These are phyloP conservation scores for Diaporthe sp. DNA, from an alignment of 2,329 filamentous ascomycete genomes.

Conservation along the genomic window DNA sequence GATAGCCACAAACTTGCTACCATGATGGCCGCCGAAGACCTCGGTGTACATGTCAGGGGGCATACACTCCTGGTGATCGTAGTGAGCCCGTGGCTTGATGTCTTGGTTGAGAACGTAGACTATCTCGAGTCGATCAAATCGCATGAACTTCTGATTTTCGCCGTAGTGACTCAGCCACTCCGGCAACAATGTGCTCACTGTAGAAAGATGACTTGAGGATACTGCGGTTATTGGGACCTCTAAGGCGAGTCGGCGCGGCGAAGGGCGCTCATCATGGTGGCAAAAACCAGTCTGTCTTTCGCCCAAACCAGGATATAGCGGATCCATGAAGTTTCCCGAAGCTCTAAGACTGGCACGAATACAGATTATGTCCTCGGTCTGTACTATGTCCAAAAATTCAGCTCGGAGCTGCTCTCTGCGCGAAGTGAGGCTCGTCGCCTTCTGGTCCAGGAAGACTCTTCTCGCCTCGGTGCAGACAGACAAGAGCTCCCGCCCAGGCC, in stretches of 20 bases:
- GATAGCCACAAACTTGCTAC: not conserved
- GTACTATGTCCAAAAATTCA: not conserved
- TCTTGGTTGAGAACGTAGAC: not conserved
- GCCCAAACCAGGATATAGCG: too few species aligned
- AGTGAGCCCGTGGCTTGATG: not conserved
- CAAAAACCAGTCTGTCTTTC: too few species aligned
- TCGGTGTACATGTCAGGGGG: not conserved
- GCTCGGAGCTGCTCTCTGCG: not conserved
- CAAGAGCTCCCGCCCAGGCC: not conserved
- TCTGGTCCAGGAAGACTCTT: not conserved
- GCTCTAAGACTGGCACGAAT: not conserved
- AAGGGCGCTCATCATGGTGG: not conserved
- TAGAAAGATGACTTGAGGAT: too few species aligned
- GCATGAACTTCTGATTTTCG: not conserved
- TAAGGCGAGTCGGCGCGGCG: not conserved
- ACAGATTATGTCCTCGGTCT: not conserved
- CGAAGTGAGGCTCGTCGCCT: fast-evolving
- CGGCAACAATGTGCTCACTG: too few species aligned
- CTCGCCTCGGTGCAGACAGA: not conserved
- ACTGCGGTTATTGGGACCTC: not conserved
- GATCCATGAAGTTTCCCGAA: too few species aligned
- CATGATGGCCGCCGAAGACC: not conserved
- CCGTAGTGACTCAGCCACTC: not conserved
- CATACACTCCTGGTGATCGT: not conserved
- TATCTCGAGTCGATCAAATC: not conserved